Evolutionary conservation across 768 basidiomycete species (phyloP).

Genomic region (Glaciozyma martinii): DNA sequence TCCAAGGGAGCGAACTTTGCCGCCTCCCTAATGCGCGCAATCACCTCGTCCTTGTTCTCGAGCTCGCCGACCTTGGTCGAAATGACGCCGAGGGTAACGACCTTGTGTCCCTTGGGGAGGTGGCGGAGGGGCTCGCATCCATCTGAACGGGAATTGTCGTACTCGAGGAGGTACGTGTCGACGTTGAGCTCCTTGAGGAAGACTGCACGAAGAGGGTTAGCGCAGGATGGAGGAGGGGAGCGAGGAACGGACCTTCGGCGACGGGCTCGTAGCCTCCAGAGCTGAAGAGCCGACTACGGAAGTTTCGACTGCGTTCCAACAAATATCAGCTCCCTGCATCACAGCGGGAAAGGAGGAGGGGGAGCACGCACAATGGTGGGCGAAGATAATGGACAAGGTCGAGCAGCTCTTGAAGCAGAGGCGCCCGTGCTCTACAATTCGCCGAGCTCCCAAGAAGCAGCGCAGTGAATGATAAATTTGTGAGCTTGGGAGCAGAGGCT

Average conservation of each 20-base stretch:
- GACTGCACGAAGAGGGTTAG: conserved; percentile 3
- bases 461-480: too few species aligned
- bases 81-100: conserved; percentile 32
- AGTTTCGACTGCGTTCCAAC: conserved; percentile 14
- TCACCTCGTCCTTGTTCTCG: conserved; percentile 33
- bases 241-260: background rate
- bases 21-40: conserved; percentile 31
- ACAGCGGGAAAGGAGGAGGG: too few species aligned
- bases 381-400: conserved; percentile 32
- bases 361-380: conserved; percentile 24
- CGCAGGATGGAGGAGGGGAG: background rate
- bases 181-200: conserved; percentile 28
- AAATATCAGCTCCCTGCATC: background rate
- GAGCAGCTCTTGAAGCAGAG: conserved; percentile 29
- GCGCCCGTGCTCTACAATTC: too few species aligned
- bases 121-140: conserved; percentile 29
- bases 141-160: conserved; percentile 24
- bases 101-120: conserved; percentile 30
- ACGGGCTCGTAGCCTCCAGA: conserved; percentile 29
- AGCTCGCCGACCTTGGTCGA: conserved; percentile 32
- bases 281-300: conserved; percentile 13
- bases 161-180: conserved; percentile 30
- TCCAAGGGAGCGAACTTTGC: conserved; percentile 33
- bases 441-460: too few species aligned
- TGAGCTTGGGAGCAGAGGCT: too few species aligned